Evolutionary conservation across 768 basidiomycete genomes (phyloP), one percentile per base, ranked within the genome.

Genomic region (Leccinum ochraceum): DNA sequence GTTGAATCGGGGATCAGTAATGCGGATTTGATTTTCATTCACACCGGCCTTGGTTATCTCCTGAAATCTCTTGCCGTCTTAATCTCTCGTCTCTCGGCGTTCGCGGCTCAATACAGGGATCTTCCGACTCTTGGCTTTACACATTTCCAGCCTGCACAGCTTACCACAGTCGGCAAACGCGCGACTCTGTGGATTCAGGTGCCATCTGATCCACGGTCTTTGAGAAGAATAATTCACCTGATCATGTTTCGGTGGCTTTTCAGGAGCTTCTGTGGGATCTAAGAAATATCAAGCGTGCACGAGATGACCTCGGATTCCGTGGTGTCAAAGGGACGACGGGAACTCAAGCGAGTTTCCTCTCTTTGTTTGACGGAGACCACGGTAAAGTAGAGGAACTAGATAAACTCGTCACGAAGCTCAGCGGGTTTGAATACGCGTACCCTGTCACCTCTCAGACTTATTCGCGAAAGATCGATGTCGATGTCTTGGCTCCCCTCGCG

Each of bases 261-360:
- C 63, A 92, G 86, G 97, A 99, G 69, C 82, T 99, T 3, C 80
- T 98, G 2, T 98, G 95, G 96, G 97, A 99, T 75, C 79, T 99
- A 60, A 83, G 96, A 20, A 98, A 98, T 74, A 81, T 99, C 70
- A 86, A 88, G 71, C 86, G 96, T 32, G 94, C 92, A 0, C 80
- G 93, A 24, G 88, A 92, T 63, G 96, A 98, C 73, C 76, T 99
- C 54, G 96, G 97, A 4, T 98, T 99, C 81, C 86, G 97, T 57
- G 97, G 97, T 51, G 97, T 96, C 55, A 99, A 99, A 76, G 97
- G 97, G n/a, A 98, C 97, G 0, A 99, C 97, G 0, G 97, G 97
- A 9, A 98, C 97, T 0, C 97, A 98, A 74, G 97, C 93, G 4
- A 94, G 92, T 66, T 99, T 98, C 80, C 79, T 98, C 58, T 80